Base-by-base conservation (phyloP, 2,329 filamentous ascomycete genomes). In the Ophiognomonia clavigignenti-juglandacearum region DNA sequence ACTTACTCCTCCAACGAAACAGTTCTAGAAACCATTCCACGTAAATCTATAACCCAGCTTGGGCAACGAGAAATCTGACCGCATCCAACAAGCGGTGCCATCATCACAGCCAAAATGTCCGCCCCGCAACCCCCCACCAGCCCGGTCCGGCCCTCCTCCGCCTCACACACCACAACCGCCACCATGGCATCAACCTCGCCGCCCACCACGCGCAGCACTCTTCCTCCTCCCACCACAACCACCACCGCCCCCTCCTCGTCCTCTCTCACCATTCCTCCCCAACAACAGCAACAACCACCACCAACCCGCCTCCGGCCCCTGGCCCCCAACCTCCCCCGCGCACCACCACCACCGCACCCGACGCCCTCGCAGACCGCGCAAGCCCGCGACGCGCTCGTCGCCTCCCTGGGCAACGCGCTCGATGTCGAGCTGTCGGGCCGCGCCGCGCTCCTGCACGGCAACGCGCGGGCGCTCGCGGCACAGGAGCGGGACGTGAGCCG, bases 361-460 rank as follows among this genome's bases (percentile, higher is more conserved):
- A 65, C 70, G 3, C 57, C 65, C 39, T 62, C 68, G 43, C 66
- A 72, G 42, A 67, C 71, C 18, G 64, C 71, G 40, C 74, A 82
- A 59, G 80, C 81, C 32, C 78, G 80, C 53, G 64, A 69, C 24
- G 79, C 78, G 8, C 70, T 85, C 43, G 70, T 82, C 27, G 81
- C 80, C 19, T 77, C 76, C 39, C 75, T 90, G 43, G 83, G 83
- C 58, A 83, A 85, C 62, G 78, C 83, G 56, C 73, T 90, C 55
- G 84, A 89, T 68, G 68, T 74, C 38, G 77, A 85, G 59, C 77
- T 91, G 41, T 77, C 80, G 55, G 75, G 77, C 48, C 84, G 86
- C 52, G 87, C 86, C 14, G 64, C 72, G 14, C 77, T 83, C 54
- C 72, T 93, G 43, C 86, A 92, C 69, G 65, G 71, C 45, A 90